A percentile compares a stretch with the other conserved stretches of the same genome.
phyloP scores from a whole-genome alignment of 768 basidiomycete genomes.

The Hypholoma sublateritium region DNA sequence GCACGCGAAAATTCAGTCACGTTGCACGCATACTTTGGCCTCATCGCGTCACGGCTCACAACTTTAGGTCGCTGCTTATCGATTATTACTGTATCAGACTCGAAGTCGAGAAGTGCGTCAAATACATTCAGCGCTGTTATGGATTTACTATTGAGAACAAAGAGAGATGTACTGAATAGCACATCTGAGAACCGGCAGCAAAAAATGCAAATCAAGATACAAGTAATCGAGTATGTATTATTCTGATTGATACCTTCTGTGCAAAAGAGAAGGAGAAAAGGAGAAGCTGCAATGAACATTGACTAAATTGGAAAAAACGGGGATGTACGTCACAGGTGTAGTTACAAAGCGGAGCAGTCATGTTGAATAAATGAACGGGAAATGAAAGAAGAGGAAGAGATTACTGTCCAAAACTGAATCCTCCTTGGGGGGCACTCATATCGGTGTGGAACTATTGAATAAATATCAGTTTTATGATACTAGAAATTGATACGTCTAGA shows the following conservation, averaged over 20 bases:
- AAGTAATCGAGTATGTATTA: conserved; percentile 20
- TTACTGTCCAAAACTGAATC: conserved; percentile 87
- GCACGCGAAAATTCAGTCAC: not conserved
- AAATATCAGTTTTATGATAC: conserved; percentile 2
- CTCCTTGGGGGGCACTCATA: conserved; percentile 88
- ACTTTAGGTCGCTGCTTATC: not conserved
- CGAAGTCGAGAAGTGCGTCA: not conserved
- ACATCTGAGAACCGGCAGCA: not conserved
- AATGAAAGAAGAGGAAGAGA: conserved; percentile 14
- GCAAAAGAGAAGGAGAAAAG: conserved; percentile 5
- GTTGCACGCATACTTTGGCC: not conserved
- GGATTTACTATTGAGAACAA: conserved; percentile 2
- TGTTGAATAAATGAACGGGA: conserved; percentile 12
- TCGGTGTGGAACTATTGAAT: conserved; percentile 74
- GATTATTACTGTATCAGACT: too few relatives aligned
- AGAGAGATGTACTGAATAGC: not conserved
- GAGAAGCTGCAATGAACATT: conserved; percentile 10
- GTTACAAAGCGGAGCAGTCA: conserved; percentile 15
- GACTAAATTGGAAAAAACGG: conserved; percentile 3
- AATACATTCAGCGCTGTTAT: conserved; percentile 1
- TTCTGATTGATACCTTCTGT: conserved; percentile 9
- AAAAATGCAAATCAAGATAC: conserved; percentile 22
- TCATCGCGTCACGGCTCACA: not conserved
- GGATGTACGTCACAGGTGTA: conserved; percentile 4
- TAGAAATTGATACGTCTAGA: conserved; percentile 13